A percentile compares a stretch with the other conserved stretches of the same genome.
Evolutionary conservation across 2,329 filamentous ascomycete species (phyloP).

Genomic region (Colletotrichum truncatum): DNA sequence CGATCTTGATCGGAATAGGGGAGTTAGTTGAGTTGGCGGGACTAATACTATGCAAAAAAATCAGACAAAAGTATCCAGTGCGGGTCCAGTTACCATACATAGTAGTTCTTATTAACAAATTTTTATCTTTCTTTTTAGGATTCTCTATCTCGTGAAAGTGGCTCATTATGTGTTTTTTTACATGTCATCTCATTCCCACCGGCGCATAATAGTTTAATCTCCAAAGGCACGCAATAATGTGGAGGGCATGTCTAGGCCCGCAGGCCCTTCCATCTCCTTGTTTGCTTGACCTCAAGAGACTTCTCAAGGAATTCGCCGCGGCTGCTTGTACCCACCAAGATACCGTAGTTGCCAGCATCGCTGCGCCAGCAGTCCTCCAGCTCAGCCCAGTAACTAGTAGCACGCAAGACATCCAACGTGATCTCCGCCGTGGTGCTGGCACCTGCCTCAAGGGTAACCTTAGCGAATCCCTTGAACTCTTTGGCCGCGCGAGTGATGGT

Average conservation of each 20-base stretch:
- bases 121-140: neutral
- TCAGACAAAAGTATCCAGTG: neutral
- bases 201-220: neutral
- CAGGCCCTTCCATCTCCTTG: slow-evolving; percentile 26
- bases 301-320: slow-evolving; percentile 33
- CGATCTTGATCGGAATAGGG: neutral
- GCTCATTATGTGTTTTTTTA: neutral
- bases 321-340: slow-evolving; percentile 46
- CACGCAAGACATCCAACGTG: slow-evolving; percentile 42
- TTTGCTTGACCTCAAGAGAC: slow-evolving; percentile 23
- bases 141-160: neutral
- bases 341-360: slow-evolving; percentile 46
- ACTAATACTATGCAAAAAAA: neutral
- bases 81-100: neutral
- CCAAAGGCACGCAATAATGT: neutral
- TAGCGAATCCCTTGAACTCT: slow-evolving; percentile 54
- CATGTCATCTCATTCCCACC: neutral
- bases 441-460: slow-evolving; percentile 47
- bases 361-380: slow-evolving; percentile 47
- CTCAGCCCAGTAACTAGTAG: slow-evolving; percentile 52
- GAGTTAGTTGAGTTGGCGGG: neutral
- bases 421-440: slow-evolving; percentile 42
- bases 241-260: slow-evolving; percentile 8
- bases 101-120: neutral
- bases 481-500: slow-evolving; percentile 46